Evolutionary conservation across 208 protist species (phyloP), one percentile per base, ranked within the genome.

Genomic region (Leishmania amazonensis): DNA sequence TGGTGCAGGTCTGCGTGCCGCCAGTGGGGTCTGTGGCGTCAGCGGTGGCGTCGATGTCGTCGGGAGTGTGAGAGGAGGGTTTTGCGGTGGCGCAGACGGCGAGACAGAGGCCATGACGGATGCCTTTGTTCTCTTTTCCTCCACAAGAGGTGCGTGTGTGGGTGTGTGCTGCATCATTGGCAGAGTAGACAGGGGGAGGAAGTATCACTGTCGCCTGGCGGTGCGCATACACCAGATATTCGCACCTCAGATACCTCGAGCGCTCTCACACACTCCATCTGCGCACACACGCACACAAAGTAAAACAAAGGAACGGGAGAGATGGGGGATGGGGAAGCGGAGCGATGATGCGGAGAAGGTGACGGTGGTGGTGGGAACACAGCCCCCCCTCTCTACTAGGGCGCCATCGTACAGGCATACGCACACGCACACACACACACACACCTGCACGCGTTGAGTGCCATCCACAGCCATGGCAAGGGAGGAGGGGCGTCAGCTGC

Each of bases 1-100:
- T 2, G 71, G 71, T 19, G 47, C n/a, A 45, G 74, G 74, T 42
- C 54, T 53, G 28, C 74, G 54, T n/a, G 54, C 74, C 35, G 54
- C 54, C 54, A 42, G 74, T 53, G 74, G 49, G 74, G 9, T 31
- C 35, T 78, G 74, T 35, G 74, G 54, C 28, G 74, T 47, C 49
- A 62, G 76, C 47, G 60, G 76, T 28, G 60, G 76, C 9, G 76
- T 72, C 17, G 45, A 62, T n/a, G 76, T 40, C 7, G 76, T 38
- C 2, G 42, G 2, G 21, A 47, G n/a, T 2, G 35, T n/a, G 45
- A 47, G 42, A 31, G 42, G 42, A 42, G 42, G 68, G 40, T 2
- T 17, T 47, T 51, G 24, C 11, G 9, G 68, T 73, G 28, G 68
- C 49, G 68, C 24, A 7, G 68, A 47, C 28, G 68, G 28, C 11